Conservation (phyloP, 225 moss, liverwort and hornwort genomes). For the Polytrichum commune region DNA sequence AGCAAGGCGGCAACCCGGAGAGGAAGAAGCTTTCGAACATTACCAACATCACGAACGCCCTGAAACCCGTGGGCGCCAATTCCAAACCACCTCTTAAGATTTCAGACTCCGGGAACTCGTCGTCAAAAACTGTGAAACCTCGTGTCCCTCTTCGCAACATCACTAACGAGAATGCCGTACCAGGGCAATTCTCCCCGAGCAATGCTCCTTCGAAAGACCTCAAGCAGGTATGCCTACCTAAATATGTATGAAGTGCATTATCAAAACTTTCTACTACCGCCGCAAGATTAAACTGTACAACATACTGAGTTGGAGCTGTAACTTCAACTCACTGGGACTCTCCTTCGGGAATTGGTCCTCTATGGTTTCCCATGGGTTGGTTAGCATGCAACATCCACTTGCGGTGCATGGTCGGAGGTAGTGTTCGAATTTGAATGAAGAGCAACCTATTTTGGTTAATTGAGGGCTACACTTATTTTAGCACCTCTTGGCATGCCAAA, state of each 20-base stretch:
- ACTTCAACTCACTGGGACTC: too few species aligned
- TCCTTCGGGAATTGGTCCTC: too few species aligned
- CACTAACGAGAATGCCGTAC: slow-evolving; percentile 39
- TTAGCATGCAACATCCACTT: too few species aligned
- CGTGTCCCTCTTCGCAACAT: slow-evolving; percentile 64
- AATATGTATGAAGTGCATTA: background rate
- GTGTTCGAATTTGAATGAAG: too few species aligned
- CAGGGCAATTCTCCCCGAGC: slow-evolving; percentile 23
- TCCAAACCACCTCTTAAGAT: slow-evolving; percentile 29
- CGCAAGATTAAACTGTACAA: too few species aligned
- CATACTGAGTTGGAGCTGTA: too few species aligned
- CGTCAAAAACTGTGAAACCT: slow-evolving; percentile 31
- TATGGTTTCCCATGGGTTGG: too few species aligned
- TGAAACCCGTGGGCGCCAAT: slow-evolving; percentile 32
- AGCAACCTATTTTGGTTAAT: too few species aligned
- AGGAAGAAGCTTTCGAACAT: slow-evolving; percentile 61
- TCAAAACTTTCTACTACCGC: too few species aligned
- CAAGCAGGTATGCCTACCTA: slow-evolving; percentile 32
- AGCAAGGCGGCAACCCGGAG: slow-evolving; percentile 31
- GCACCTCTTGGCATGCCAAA: too few species aligned
- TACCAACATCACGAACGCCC: slow-evolving; percentile 52
- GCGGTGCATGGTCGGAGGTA: too few species aligned
- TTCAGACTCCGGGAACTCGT: slow-evolving; percentile 38
- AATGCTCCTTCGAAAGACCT: slow-evolving; percentile 39
- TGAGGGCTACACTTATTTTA: too few species aligned